Evolutionary conservation across 306 rosid genomes (phyloP).

Genomic region (Begonia masoniana): DNA sequence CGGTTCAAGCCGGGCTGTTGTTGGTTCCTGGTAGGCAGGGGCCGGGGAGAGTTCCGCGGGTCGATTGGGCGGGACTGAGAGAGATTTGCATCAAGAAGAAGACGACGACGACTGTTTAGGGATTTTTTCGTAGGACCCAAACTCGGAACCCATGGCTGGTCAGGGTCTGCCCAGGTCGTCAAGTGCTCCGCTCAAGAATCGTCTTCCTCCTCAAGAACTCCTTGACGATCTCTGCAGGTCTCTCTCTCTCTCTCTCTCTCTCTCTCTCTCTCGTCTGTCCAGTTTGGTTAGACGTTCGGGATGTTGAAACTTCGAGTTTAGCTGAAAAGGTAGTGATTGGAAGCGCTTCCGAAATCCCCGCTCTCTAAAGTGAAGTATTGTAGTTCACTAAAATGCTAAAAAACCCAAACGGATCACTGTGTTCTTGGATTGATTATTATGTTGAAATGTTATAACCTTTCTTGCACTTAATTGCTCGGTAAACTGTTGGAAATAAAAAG

Average conservation of each 20-base stretch:
- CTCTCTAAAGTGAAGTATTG: not conserved
- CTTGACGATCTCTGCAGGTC: constrained; percentile 96
- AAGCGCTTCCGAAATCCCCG: not conserved
- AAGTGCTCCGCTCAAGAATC: constrained; percentile 48
- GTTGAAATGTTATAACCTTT: not conserved
- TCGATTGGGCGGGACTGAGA: not conserved
- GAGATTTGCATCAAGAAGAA: not conserved
- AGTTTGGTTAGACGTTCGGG: not conserved
- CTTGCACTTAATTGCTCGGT: not conserved
- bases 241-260: not conserved
- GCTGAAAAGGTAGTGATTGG: too few species aligned
- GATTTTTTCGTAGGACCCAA: constrained; percentile 2
- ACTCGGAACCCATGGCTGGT: constrained; percentile 42
- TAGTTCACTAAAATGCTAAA: not conserved
- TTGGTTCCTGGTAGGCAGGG: too few species aligned
- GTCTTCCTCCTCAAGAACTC: constrained; percentile 85
- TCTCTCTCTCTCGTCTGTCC: constrained; percentile 3
- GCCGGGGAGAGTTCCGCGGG: too few species aligned
- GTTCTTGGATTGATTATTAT: not conserved
- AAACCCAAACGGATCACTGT: not conserved
- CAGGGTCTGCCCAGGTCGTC: constrained; percentile 46
- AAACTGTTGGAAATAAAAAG: too few species aligned
- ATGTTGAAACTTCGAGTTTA: not conserved
- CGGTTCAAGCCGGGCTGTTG: too few species aligned
- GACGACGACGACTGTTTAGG: not conserved